A percentile compares a stretch with the other conserved stretches of the same genome.
Conservation (phyloP, 2,329 filamentous ascomycete species). For the Botrytis medusae region DNA sequence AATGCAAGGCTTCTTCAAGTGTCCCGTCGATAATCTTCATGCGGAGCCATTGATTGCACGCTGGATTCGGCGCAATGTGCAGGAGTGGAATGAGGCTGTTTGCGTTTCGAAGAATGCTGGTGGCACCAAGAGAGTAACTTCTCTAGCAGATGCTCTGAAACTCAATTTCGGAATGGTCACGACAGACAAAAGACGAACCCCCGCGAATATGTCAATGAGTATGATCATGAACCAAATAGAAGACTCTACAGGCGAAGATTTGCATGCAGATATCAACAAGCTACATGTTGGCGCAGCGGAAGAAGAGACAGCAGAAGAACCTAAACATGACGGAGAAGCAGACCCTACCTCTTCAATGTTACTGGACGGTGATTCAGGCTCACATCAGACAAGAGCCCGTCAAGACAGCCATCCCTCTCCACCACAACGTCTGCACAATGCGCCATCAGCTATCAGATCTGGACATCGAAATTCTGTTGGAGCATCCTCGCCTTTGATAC, state of each 20-base stretch:
- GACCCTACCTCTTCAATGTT: constrained; percentile 20
- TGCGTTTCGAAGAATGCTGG: constrained; percentile 98
- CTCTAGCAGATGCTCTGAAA: constrained; percentile 91
- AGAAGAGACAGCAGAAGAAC: constrained; percentile 14
- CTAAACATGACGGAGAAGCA: constrained; percentile 14
- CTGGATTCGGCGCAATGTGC: constrained; percentile 90
- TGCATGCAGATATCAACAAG: constrained; percentile 42
- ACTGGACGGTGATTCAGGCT: constrained; percentile 26
- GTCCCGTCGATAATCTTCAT: constrained; percentile 94
- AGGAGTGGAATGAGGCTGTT: constrained; percentile 85
- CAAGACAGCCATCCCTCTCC: constrained; percentile 34
- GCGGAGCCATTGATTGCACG: constrained; percentile 92
- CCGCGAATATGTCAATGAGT: constrained; percentile 70
- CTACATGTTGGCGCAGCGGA: constrained; percentile 34
- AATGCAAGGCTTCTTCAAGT: constrained; percentile 99
- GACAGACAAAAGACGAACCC: constrained; percentile 69
- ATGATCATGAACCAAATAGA: constrained; percentile 72
- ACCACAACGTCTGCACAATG: constrained; percentile 27
- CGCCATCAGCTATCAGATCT: constrained; percentile 32
- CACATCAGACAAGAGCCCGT: constrained; percentile 30
- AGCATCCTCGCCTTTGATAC: constrained; percentile 30
- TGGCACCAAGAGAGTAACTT: constrained; percentile 95
- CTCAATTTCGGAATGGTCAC: constrained; percentile 97
- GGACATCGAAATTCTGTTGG: constrained; percentile 24
- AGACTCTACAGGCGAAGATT: constrained; percentile 51